phyloP scores from a whole-genome alignment of 257 asterid species.

The Solanum phureja region DNA sequence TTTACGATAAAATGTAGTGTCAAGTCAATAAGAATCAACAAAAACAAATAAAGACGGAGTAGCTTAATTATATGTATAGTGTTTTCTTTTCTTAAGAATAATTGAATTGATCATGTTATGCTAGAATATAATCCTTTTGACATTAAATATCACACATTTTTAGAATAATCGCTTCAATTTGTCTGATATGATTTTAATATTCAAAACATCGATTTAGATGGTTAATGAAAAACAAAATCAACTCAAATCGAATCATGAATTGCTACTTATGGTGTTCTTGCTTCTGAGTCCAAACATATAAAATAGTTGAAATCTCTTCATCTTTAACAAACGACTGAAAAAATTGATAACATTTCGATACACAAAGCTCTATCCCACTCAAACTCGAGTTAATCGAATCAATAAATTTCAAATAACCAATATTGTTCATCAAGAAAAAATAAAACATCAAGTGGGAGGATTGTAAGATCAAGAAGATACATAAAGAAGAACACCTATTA shows the following conservation, averaged over 20 bases:
- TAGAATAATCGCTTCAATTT: too few species aligned
- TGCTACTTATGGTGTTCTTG: too few species aligned
- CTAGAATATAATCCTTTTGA: not conserved
- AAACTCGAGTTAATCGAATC: not conserved
- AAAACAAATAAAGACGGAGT: too few species aligned
- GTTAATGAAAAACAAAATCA: not conserved
- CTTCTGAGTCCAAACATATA: too few species aligned
- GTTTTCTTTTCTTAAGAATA: too few species aligned
- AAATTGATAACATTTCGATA: not conserved
- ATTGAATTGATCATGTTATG: too few species aligned
- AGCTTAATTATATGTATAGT: not conserved
- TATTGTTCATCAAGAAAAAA: not conserved
- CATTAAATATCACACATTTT: too few species aligned
- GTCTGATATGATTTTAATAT: not conserved
- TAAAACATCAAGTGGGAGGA: not conserved
- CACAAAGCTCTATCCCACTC: too few species aligned
- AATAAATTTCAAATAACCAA: not conserved
- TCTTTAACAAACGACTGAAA: not conserved
- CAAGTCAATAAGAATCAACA: too few species aligned
- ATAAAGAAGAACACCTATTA: not conserved
- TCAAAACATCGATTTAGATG: not conserved
- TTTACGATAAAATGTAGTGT: accelerated
- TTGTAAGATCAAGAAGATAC: too few species aligned
- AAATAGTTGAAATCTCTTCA: not conserved
- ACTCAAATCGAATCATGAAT: not conserved